phyloP scores from a whole-genome alignment of 2,329 filamentous ascomycete species.

The Bipolaris victoriae region DNA sequence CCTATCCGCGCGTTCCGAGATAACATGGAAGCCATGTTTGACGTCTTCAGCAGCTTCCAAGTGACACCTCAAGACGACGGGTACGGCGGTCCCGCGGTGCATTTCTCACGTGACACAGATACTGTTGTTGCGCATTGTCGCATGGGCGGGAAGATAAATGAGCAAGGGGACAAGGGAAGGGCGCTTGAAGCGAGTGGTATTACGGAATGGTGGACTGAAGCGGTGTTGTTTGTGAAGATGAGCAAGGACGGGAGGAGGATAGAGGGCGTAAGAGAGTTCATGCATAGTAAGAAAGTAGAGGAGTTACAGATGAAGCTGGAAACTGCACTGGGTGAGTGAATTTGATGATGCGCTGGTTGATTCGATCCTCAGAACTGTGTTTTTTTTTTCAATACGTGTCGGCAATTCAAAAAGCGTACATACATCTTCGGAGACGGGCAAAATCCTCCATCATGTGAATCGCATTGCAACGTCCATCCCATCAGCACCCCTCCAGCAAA shows the following conservation, averaged over 20 bases:
- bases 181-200: slow-evolving; percentile 25
- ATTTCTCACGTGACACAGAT: slow-evolving; percentile 32
- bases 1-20: slow-evolving; percentile 47
- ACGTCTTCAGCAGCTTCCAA: slow-evolving; percentile 50
- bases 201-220: slow-evolving; percentile 36
- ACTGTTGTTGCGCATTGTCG: slow-evolving; percentile 47
- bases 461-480: not conserved
- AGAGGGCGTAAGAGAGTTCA: slow-evolving; percentile 48
- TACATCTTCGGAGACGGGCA: not conserved
- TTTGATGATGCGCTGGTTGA: not conserved
- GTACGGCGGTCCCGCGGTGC: slow-evolving; percentile 36
- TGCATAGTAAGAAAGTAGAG: slow-evolving; percentile 49
- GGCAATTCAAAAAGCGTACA: not conserved
- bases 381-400: not conserved
- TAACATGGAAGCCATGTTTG: slow-evolving; percentile 52
- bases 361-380: too few relatives aligned
- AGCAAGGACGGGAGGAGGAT: slow-evolving; percentile 32
- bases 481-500: too few relatives aligned
- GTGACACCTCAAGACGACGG: slow-evolving; percentile 49
- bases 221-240: slow-evolving; percentile 34
- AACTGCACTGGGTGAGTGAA: slow-evolving; percentile 39
- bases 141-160: slow-evolving; percentile 35
- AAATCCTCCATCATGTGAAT: not conserved
- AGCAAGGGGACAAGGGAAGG: slow-evolving; percentile 23
- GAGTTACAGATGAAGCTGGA: slow-evolving; percentile 48